Evolutionary conservation across 202 grass and related monocot species (phyloP).

Genomic region (Cymbopogon flexuosus): DNA sequence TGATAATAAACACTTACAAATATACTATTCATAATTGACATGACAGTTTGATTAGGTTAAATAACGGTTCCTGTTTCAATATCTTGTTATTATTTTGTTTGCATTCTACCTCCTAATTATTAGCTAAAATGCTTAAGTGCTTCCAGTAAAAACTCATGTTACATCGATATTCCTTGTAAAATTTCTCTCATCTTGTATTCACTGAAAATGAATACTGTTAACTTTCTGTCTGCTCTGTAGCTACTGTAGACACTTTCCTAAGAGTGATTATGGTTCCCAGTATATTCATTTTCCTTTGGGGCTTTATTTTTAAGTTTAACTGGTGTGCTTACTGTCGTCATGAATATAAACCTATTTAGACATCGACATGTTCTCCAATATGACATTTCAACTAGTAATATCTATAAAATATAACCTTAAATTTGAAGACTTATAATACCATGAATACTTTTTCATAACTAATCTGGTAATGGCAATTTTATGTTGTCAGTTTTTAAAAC

Average conservation of each 20-base stretch:
- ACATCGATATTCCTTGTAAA: not conserved
- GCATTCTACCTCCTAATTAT: not conserved
- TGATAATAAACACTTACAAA: not conserved
- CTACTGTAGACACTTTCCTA: not conserved
- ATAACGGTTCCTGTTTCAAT: not conserved
- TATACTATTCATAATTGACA: not conserved
- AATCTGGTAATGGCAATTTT: not conserved
- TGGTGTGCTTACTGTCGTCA: not conserved
- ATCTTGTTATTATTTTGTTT: not conserved
- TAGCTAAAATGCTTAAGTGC: not conserved
- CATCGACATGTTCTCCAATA: not conserved
- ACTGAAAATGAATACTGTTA: slow-evolving; percentile 1
- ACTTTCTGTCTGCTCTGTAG: slow-evolving; percentile 11
- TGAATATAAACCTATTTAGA: not conserved
- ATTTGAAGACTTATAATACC: not conserved
- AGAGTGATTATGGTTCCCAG: not conserved
- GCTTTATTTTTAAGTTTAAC: not conserved
- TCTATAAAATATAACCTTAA: not conserved
- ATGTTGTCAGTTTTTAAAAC: not conserved
- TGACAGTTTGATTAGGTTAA: not conserved
- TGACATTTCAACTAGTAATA: not conserved
- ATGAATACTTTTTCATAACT: not conserved
- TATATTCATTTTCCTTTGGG: no score
- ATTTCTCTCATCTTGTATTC: slow-evolving; percentile 8
- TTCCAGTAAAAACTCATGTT: not conserved